Evolutionary conservation across 306 rosid species (phyloP), one percentile per base, ranked within the genome.

Genomic region (Begonia fuchsioides): DNA sequence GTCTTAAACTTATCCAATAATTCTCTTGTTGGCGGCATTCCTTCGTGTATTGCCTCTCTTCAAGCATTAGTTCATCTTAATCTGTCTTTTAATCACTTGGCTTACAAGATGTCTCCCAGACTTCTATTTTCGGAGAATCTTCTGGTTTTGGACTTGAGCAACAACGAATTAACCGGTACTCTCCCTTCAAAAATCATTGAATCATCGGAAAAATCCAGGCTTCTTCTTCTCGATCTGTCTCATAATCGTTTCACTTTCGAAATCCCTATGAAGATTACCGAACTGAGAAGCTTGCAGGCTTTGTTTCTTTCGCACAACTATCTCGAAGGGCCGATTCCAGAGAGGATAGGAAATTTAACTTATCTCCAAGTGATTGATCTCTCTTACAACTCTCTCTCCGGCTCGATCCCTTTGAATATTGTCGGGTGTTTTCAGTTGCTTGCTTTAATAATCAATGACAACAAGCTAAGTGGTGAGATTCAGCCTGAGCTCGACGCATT

Each of bases 351-450:
- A 56, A 85, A 85, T 38, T 56, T 92, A 60, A 92, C 96, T 56
- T 92, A 85, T 67, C 98, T 92, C 53, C 94, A 85, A 80, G 94
- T 85, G 69, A 75, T 92, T 63, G 98, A 92, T 77, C 83, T 92
- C 68, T 85, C 98, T 5, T 75, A 85, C 74, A 92, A 92, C 72
- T 68, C 70, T 20, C 57, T 92, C 60, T 79, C 98, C 17, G 98
- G 96, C 9, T 73, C 85, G 47, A 85, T 92, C 63, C 98, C 98
- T 1, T 68, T 92, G 15, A 85, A 84, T 53, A 82, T 92, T 16
- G 96, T 92, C 39, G 98, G 98, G 38, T 92, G 98, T 72, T 92
- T 85, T 73, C 98, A 92, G 80, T 66, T 92, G 61, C 93, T 79
- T 72, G 95, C 98, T 44, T 59, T 92, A 63, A 75, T 85, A 43